Percentiles rank a stretch among this genome's conserved stretches.
These are phyloP conservation scores for Zopfochytrium polystomum DNA, from an alignment of 371 early-diverging fungal genomes.

Conservation along the genomic window DNA sequence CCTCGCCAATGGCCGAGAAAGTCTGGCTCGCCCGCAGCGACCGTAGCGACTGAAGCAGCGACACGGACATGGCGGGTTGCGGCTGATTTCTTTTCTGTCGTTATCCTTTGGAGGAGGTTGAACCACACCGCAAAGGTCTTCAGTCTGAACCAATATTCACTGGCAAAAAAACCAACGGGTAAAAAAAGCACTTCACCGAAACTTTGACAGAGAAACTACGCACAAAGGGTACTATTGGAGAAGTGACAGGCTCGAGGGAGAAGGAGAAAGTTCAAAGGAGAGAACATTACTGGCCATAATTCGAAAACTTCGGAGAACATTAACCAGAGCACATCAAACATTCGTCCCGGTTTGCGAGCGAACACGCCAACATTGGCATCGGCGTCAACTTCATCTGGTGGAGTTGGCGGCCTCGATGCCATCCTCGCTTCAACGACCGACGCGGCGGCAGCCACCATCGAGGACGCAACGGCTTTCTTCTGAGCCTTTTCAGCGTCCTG, in stretches of 20 bases:
- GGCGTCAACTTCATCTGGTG: conserved; percentile 30
- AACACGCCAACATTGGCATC: conserved; percentile 65
- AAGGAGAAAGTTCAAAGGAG: neutral
- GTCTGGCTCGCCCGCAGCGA: conserved; percentile 23
- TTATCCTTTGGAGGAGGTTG: too few species aligned
- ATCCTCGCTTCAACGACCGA: conserved; percentile 4
- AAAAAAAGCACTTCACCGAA: too few species aligned
- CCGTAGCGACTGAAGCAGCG: conserved; percentile 17
- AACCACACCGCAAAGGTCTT: too few species aligned
- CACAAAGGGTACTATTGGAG: too few species aligned
- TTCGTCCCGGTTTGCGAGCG: conserved; percentile 86
- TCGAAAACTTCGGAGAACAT: neutral
- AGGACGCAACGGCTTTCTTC: neutral
- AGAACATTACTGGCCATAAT: neutral
- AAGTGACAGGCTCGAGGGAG: neutral
- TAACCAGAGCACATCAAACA: conserved; percentile 77
- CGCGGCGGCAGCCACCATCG: neutral
- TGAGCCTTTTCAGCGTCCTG: conserved; percentile 10
- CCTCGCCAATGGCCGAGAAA: conserved; percentile 24
- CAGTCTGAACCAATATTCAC: too few species aligned
- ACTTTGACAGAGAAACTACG: neutral
- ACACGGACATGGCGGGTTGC: too few species aligned
- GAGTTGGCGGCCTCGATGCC: too few species aligned
- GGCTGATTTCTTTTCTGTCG: too few species aligned
- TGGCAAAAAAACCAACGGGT: too few species aligned